phyloP scores from a whole-genome alignment of 768 basidiomycete species.

The Lactarius evosmus region DNA sequence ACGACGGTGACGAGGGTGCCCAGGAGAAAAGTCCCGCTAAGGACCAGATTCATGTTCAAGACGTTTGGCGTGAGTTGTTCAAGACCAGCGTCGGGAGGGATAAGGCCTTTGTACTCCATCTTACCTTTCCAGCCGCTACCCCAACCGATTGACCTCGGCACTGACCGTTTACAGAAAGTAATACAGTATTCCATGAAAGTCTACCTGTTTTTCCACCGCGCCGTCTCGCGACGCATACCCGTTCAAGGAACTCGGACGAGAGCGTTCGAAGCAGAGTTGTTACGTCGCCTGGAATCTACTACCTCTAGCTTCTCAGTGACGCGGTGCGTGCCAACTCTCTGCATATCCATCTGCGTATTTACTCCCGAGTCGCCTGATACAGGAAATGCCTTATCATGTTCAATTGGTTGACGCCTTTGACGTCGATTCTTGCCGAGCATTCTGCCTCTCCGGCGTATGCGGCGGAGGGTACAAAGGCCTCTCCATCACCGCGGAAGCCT shows the following conservation, averaged over 20 bases:
- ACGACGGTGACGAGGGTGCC: conserved; percentile 36
- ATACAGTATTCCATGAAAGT: conserved; percentile 80
- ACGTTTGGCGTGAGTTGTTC: conserved; percentile 79
- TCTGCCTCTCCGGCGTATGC: conserved; percentile 61
- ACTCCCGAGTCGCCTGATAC: conserved; percentile 16
- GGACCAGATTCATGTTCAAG: conserved; percentile 52
- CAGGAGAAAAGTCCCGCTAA: conserved; percentile 34
- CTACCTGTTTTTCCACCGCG: conserved; percentile 66
- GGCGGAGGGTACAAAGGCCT: conserved; percentile 35
- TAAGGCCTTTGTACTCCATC: conserved; percentile 71
- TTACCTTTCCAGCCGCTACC: conserved; percentile 2
- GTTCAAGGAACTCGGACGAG: conserved; percentile 46
- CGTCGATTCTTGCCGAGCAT: conserved; percentile 67
- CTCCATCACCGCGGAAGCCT: conserved; percentile 40
- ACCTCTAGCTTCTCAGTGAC: conserved; percentile 70
- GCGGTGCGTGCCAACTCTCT: conserved; percentile 45
- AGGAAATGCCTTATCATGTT: conserved; percentile 81
- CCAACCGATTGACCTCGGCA: conserved; percentile 3
- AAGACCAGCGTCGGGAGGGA: conserved; percentile 77
- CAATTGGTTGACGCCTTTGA: conserved; percentile 80
- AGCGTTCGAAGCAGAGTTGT: conserved; percentile 55
- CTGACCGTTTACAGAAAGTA: conserved; percentile 57
- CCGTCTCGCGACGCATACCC: conserved; percentile 45
- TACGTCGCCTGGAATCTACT: conserved; percentile 58
- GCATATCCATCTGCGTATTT: background rate